phyloP scores from a whole-genome alignment of 495 filamentous ascomycete species.

The Podospora sp. region DNA sequence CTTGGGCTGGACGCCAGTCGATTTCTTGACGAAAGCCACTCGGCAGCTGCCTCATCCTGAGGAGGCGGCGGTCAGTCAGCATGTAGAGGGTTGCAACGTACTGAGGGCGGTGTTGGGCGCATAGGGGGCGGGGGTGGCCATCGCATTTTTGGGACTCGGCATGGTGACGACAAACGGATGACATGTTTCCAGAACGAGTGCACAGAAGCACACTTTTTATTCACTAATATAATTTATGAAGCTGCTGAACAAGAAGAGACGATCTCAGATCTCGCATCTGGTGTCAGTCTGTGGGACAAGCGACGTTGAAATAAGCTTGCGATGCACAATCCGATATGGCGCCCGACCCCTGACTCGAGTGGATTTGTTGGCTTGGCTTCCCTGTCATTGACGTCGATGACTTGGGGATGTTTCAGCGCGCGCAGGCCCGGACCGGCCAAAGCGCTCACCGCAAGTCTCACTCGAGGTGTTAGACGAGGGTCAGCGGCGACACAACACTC shows the following conservation, averaged over 20 bases:
- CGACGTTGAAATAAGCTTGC: background rate
- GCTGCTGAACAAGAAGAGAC: background rate
- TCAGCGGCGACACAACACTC: background rate
- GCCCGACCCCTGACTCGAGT: background rate
- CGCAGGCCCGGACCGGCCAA: background rate
- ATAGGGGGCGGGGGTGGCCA: background rate
- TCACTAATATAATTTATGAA: background rate
- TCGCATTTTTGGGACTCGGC: background rate
- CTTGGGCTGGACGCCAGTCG: background rate
- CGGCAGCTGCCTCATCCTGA: background rate
- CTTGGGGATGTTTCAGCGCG: background rate
- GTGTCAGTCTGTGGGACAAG: background rate
- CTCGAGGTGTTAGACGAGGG: background rate
- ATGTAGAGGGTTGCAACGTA: background rate
- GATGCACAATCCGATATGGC: background rate
- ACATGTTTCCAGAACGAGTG: background rate
- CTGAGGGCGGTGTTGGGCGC: background rate
- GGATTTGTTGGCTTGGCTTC: background rate
- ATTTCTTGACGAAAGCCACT: background rate
- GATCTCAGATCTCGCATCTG: background rate
- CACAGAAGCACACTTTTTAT: background rate
- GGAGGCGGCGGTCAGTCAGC: background rate
- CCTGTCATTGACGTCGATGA: background rate
- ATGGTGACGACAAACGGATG: background rate
- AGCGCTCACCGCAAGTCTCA: background rate